Evolutionary conservation across 768 basidiomycete genomes (phyloP), one percentile per base, ranked within the genome.

Genomic region (Lactifluus rugatus): DNA sequence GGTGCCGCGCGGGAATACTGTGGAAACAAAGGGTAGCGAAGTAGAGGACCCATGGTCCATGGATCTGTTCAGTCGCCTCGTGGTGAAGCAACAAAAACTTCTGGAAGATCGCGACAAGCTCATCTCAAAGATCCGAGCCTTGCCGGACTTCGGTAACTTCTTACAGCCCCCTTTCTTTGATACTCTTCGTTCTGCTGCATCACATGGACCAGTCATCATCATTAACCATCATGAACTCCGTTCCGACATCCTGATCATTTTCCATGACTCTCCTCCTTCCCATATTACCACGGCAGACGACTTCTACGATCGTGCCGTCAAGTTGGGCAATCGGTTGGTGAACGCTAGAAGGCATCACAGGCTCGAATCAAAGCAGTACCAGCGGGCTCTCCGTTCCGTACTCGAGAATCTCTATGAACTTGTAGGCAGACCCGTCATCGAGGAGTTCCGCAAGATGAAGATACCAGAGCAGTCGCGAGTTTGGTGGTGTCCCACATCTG

Each of bases 191-290:
- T 8, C 23, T 4, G 58, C 45, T 14, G 58, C 58, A 8, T 32
- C 36, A 26, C 25, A 48, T 2, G 58, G 52, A 36, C 58, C 58
- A 13, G 45, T 60, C 6, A 55, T 55, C 1, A 25, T 60, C 21
- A 42, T 60, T 42, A 54, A 54, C 17, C 28, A 49, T 21, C 41
- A 14, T 21, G 6, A 11, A 9, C 21, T 23, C n/a, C 58, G 52
- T 5, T 54, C 19, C 37, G 53, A 60, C 21, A 45, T 54, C 21
- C 36, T 60, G 17, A 28, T 60, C 14, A 13, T 60, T 8, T 44
- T 21, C 17, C 26, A n/a, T 1, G 32, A 48, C 48, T 31, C 53
- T 14, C 46, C 53, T 14, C 46, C 31, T 16, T 39, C 39, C 7
- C 48, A 34, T 5, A 36, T 54, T 4, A 28, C 52, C 17, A 49